Evolutionary conservation across 805 yeast species (phyloP).

Genomic region (Helenozyma baotianmanensis): DNA sequence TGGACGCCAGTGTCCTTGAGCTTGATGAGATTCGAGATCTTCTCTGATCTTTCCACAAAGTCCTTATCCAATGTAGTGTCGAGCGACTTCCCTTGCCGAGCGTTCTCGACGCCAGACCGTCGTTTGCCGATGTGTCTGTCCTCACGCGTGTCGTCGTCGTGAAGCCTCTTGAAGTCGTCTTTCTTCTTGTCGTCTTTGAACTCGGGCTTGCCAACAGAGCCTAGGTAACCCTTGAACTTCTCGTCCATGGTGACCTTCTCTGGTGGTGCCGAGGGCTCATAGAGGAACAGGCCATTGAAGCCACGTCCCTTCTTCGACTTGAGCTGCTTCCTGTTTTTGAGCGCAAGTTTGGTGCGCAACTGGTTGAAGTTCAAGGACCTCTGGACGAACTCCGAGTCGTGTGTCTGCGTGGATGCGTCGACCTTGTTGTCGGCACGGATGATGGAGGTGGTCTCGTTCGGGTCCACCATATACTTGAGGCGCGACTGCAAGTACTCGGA

Average conservation of each 20-base stretch:
- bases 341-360: slow-evolving; percentile 14
- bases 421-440: slow-evolving; percentile 22
- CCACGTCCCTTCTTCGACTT: slow-evolving; percentile 20
- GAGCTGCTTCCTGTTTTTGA: slow-evolving; percentile 5
- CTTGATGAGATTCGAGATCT: slow-evolving; percentile 26
- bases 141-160: slow-evolving; percentile 6
- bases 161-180: neutral
- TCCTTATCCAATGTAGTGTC: slow-evolving; percentile 24
- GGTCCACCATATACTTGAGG: slow-evolving; percentile 38
- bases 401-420: slow-evolving; percentile 41
- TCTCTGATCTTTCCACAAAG: slow-evolving; percentile 21
- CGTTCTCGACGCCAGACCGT: slow-evolving; percentile 10
- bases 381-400: slow-evolving; percentile 25
- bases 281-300: slow-evolving; percentile 33
- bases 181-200: slow-evolving; percentile 12
- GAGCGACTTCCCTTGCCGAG: slow-evolving; percentile 8
- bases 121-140: slow-evolving; percentile 2
- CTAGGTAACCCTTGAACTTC: slow-evolving; percentile 31
- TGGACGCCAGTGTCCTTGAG: slow-evolving; percentile 20
- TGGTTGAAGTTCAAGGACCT: slow-evolving; percentile 24
- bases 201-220: slow-evolving; percentile 28
- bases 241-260: slow-evolving; percentile 6
- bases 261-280: slow-evolving; percentile 22
- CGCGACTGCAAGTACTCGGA: slow-evolving; percentile 29
- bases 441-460: slow-evolving; percentile 31